Conservation (phyloP, 352 stramenopile species). For the Plasmopara muralis region DNA sequence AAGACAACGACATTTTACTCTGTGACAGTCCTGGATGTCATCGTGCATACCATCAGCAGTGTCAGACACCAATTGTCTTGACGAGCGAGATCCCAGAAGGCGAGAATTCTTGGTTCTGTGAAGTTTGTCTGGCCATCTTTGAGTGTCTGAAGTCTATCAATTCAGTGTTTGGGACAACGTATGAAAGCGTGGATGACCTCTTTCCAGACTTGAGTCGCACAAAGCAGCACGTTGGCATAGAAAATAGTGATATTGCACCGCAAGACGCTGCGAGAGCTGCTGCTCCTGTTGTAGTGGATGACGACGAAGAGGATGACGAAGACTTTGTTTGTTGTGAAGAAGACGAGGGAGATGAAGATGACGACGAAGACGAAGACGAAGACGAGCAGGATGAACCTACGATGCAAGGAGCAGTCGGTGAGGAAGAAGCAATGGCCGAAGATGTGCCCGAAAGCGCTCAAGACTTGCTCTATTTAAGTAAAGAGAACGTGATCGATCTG, state of each 20-base stretch:
- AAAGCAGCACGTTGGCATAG: conserved; percentile 23
- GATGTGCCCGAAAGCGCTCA: conserved; percentile 31
- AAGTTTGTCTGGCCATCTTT: conserved; percentile 68
- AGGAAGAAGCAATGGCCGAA: conserved; percentile 23
- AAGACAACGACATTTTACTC: conserved; percentile 80
- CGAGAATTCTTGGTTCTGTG: conserved; percentile 74
- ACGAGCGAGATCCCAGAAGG: conserved; percentile 60
- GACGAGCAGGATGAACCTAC: conserved; percentile 15
- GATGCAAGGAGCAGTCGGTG: not conserved
- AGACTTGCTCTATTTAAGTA: conserved; percentile 44
- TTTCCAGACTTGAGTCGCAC: conserved; percentile 41
- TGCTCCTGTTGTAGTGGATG: conserved; percentile 19
- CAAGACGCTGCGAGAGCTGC: conserved; percentile 16
- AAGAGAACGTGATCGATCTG: conserved; percentile 43
- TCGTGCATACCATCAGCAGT: conserved; percentile 77
- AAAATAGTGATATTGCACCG: conserved; percentile 13
- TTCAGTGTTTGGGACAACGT: conserved; percentile 63
- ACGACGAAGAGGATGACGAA: conserved; percentile 50
- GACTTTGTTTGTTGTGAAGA: conserved; percentile 27
- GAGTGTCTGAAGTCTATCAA: conserved; percentile 79
- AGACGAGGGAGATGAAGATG: conserved; percentile 12
- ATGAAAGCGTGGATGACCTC: conserved; percentile 45
- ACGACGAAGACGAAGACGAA: conserved; percentile 19
- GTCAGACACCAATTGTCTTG: conserved; percentile 49
- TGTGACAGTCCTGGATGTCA: conserved; percentile 70